These are phyloP conservation scores for Coleophoma crateriformis DNA, from an alignment of 2,329 filamentous ascomycete genomes.

Conservation along the genomic window DNA sequence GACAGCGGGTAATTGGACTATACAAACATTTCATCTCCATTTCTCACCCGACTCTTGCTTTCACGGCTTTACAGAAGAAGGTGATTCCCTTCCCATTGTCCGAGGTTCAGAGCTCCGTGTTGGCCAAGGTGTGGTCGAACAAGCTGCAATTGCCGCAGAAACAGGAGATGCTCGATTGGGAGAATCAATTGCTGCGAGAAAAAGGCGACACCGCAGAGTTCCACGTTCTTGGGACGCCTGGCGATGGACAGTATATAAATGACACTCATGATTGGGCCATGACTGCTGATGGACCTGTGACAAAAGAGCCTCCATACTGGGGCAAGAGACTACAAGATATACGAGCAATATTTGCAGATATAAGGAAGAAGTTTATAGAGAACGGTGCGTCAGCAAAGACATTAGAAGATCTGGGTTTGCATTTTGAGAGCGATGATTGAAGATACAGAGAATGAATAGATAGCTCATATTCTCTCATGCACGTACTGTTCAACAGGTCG, in stretches of 20 bases:
- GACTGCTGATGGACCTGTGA: conserved; percentile 39
- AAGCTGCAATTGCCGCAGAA: conserved; percentile 57
- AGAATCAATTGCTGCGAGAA: conserved; percentile 33
- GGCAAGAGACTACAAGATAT: conserved; percentile 66
- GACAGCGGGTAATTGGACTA: conserved; percentile 63
- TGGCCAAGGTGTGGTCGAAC: conserved; percentile 74
- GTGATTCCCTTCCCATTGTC: conserved; percentile 83
- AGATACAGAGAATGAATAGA: too few species aligned
- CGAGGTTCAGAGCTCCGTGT: conserved; percentile 72
- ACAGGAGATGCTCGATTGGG: conserved; percentile 66
- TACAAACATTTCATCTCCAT: conserved; percentile 79
- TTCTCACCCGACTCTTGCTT: conserved; percentile 70
- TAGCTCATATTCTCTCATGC: too few species aligned
- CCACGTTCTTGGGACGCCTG: conserved; percentile 46
- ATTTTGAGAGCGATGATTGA: conserved; percentile 29
- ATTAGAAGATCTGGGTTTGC: conserved; percentile 68
- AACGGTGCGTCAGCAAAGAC: conserved; percentile 58
- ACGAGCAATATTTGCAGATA: conserved; percentile 59
- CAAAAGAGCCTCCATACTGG: conserved; percentile 70
- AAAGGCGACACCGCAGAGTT: conserved; percentile 39
- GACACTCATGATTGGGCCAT: conserved; percentile 57
- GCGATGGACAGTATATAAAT: conserved; percentile 67
- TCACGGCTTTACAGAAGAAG: conserved; percentile 70
- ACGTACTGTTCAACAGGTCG: too few species aligned
- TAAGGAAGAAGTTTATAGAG: conserved; percentile 67